phyloP scores from a whole-genome alignment of 2,329 filamentous ascomycete species.

The Fusarium begoniae region DNA sequence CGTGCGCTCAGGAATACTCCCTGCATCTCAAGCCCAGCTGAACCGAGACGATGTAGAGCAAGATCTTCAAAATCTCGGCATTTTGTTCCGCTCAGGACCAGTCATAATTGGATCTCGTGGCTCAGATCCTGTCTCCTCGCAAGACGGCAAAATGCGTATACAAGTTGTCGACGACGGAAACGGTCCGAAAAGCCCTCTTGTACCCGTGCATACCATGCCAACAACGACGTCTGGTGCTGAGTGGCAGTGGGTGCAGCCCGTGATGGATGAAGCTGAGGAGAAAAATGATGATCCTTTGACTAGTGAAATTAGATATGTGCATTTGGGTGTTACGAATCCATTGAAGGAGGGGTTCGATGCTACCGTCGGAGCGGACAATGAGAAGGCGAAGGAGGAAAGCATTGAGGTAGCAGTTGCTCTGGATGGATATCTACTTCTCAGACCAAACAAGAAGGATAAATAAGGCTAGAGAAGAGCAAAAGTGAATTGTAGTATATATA shows the following conservation, averaged over 20 bases:
- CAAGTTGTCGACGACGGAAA: not conserved
- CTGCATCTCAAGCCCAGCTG: not conserved
- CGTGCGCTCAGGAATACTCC: not conserved
- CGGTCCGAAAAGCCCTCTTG: accelerated
- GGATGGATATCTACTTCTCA: not conserved
- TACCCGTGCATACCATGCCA: not conserved
- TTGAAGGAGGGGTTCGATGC: not conserved
- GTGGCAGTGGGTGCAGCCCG: not conserved
- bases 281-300: not conserved
- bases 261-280: not conserved
- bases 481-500: too few species aligned
- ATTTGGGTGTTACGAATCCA: not conserved
- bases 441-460: not conserved
- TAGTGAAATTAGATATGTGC: not conserved
- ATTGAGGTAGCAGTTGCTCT: not conserved
- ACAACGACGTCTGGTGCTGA: not conserved
- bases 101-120: not conserved
- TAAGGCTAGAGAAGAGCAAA: too few species aligned
- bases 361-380: not conserved
- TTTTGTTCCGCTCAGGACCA: not conserved
- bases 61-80: not conserved
- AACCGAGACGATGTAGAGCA: not conserved
- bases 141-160: not conserved
- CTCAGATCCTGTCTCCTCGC: not conserved
- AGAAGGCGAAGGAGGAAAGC: not conserved